These are phyloP conservation scores for Calonectria fujianensis DNA, from an alignment of 2,329 filamentous ascomycete species.

Conservation along the genomic window DNA sequence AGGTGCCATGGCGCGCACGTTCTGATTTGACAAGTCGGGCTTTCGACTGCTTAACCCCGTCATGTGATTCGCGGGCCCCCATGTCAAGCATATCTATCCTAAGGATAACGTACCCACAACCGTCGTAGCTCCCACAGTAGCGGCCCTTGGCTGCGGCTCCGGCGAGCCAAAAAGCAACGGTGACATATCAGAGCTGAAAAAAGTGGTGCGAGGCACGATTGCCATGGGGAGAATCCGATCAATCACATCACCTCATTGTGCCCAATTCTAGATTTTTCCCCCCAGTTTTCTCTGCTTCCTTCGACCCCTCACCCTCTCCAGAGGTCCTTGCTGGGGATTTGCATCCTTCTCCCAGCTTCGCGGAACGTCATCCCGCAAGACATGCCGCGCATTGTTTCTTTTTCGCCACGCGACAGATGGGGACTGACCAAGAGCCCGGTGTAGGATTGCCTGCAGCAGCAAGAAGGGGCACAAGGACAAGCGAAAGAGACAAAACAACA, in stretches of 20 bases:
- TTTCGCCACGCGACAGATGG: conserved; percentile 12
- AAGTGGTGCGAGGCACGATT: conserved; percentile 16
- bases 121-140: conserved; percentile 11
- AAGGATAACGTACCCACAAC: conserved; percentile 13
- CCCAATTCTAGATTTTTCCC: conserved; percentile 19
- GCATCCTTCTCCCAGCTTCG: background rate
- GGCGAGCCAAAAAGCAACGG: conserved; percentile 6
- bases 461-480: background rate
- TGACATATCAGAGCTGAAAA: conserved; percentile 29
- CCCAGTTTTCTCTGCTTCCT: background rate
- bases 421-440: background rate
- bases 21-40: conserved; percentile 20
- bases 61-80: conserved; percentile 20
- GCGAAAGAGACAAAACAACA: background rate
- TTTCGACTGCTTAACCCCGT: conserved; percentile 15
- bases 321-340: conserved; percentile 5
- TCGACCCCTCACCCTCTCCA: background rate
- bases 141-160: conserved; percentile 1
- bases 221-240: conserved; percentile 14
- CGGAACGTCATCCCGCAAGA: conserved; percentile 28
- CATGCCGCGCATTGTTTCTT: conserved; percentile 15
- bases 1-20: background rate
- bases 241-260: conserved; percentile 27
- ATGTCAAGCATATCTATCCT: conserved; percentile 25
- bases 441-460: background rate